Base-by-base conservation (phyloP, 2,329 filamentous ascomycete species). In the Paracoccidioides brasiliensis region DNA sequence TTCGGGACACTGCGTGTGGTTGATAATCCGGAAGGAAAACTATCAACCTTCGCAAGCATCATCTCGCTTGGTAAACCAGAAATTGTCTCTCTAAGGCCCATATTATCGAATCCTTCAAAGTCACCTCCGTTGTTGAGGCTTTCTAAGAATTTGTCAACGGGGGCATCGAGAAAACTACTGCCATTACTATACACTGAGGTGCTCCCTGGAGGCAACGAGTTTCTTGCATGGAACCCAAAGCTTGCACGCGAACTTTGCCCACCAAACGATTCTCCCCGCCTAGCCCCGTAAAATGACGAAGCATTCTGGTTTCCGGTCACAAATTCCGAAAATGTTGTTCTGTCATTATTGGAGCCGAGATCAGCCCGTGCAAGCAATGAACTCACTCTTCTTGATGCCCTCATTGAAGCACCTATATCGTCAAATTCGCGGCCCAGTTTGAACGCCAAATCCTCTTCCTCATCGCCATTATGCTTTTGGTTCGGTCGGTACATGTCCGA, bases 291-390 rank as follows among this genome's bases (percentile, higher is more conserved):
- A 32, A 64, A 63, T 44, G 66, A 58, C 14, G 64, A 56, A 46
- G 57, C 67, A 12, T 64, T 62, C 57, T 72, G 70, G 52, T 63
- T 72, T 62, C 72, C 75, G 54, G 75, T 74, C 14, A 80, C 78
- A 57, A 84, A 80, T 51, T 95, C 90, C 33, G 83, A 80, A 66
- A 95, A 94, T n/a, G 84, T 80, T 0, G 84, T 78, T 63, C 87
- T 80, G 62, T 95, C 90, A 61, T 91, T 87, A 14, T 85, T 93
- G 8, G 88, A 85, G 0, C 88, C 91, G 22, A 96, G 75, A 66
- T 96, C 91, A 37, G 88, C 86, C 64, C 91, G 80, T 14, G 90
- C 90, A 54, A 96, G 77, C 72, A 95, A 80, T 14, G 91, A 97
- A 73, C 93, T 98, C 32, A 97, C 86, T 52, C 93, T 82, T 45